Conservation (phyloP, 495 filamentous ascomycete species). For the Bacidia rubella region DNA sequence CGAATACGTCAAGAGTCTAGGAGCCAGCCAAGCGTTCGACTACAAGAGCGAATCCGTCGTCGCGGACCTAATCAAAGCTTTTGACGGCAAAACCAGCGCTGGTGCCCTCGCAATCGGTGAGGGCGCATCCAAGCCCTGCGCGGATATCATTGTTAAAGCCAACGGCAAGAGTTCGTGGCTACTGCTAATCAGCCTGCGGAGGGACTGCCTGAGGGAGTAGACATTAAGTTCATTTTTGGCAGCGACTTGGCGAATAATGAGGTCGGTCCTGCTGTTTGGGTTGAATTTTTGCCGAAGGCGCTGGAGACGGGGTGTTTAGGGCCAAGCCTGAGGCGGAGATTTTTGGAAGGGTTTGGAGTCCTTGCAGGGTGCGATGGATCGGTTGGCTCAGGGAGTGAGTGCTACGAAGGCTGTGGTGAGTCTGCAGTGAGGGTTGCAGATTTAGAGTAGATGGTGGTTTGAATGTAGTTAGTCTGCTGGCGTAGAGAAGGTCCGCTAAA, state of each 20-base stretch:
- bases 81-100: slow-evolving; percentile 17
- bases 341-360: slow-evolving; percentile 27
- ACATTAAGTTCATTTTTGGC: slow-evolving; percentile 6
- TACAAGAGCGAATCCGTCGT: slow-evolving; percentile 31
- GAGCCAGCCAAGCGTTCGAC: slow-evolving; percentile 45
- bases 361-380: slow-evolving; percentile 30
- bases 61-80: slow-evolving; percentile 22
- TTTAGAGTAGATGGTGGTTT: background rate
- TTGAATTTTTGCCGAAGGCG: slow-evolving; percentile 28
- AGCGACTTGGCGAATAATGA: slow-evolving; percentile 17
- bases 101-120: slow-evolving; percentile 8
- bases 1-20: slow-evolving; percentile 35
- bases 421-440: too few relatives aligned
- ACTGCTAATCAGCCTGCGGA: background rate
- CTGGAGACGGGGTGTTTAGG: slow-evolving; percentile 19
- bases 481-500: too few relatives aligned
- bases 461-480: too few relatives aligned
- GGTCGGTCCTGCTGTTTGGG: slow-evolving; percentile 27
- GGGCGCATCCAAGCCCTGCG: slow-evolving; percentile 3
- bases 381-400: slow-evolving; percentile 28
- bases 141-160: background rate
- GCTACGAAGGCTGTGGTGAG: slow-evolving; percentile 33
- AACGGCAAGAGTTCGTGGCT: slow-evolving; percentile 12
- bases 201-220: slow-evolving; percentile 11
- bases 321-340: slow-evolving; percentile 24